Conservation (phyloP, 805 yeast species). For the Pichia sporocuriosa region DNA sequence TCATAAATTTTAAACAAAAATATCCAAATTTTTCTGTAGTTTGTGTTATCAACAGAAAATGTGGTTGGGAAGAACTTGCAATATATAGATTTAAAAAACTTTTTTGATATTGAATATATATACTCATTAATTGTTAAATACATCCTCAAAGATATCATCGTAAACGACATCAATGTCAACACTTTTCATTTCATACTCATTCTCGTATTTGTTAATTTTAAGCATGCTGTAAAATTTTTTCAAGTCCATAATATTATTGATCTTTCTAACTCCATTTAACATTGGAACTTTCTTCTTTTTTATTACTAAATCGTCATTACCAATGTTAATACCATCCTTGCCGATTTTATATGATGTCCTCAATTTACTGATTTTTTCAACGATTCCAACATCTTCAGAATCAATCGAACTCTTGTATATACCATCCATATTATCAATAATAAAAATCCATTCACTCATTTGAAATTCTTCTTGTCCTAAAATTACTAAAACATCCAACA, state of each 20-base stretch:
- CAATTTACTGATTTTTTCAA: slow-evolving; percentile 28
- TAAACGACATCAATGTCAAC: slow-evolving; percentile 42
- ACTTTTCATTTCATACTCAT: slow-evolving; percentile 45
- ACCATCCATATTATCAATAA: slow-evolving; percentile 46
- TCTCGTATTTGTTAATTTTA: slow-evolving; percentile 59
- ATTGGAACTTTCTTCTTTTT: slow-evolving; percentile 35
- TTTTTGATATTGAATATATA: neutral
- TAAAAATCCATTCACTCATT: slow-evolving; percentile 77
- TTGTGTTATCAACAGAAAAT: slow-evolving; percentile 60
- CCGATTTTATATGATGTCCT: neutral
- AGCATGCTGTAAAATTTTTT: slow-evolving; percentile 60
- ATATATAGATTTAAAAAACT: slow-evolving; percentile 53
- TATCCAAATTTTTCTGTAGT: slow-evolving; percentile 43
- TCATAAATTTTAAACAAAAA: slow-evolving; percentile 34
- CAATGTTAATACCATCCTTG: slow-evolving; percentile 19
- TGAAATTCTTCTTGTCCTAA: slow-evolving; percentile 73
- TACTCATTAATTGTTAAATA: slow-evolving; percentile 27
- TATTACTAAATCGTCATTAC: slow-evolving; percentile 7
- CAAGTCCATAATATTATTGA: slow-evolving; percentile 40
- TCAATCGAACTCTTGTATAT: slow-evolving; percentile 18
- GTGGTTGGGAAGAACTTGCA: slow-evolving; percentile 92
- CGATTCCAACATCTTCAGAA: slow-evolving; percentile 27
- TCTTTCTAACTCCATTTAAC: slow-evolving; percentile 34
- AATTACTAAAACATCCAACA: slow-evolving; percentile 67
- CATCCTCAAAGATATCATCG: slow-evolving; percentile 52